These are phyloP conservation scores for Elsinoe fawcettii DNA, from an alignment of 2,329 filamentous ascomycete species.

Conservation along the genomic window DNA sequence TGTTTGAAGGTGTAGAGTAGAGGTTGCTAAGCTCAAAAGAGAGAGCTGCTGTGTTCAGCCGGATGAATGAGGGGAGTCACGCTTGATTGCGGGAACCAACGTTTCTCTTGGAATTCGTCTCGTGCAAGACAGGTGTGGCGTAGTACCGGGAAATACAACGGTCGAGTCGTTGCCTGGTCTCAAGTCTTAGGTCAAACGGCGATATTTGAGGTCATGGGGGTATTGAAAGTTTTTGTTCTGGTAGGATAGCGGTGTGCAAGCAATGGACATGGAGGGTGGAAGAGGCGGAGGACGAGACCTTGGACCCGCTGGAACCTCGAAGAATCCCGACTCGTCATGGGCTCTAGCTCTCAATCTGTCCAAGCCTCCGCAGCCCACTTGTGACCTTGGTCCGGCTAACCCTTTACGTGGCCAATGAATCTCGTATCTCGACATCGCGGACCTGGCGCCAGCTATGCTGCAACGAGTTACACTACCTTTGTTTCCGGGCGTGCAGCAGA, in stretches of 20 bases:
- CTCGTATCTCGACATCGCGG: background rate
- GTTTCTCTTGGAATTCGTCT: background rate
- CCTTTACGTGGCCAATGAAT: background rate
- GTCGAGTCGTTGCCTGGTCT: constrained; percentile 8
- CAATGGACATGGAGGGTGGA: background rate
- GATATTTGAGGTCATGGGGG: constrained; percentile 5
- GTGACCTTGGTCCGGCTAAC: background rate
- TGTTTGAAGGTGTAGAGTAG: background rate
- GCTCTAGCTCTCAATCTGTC: background rate
- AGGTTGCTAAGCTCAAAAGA: background rate
- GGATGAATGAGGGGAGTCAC: constrained; percentile 1
- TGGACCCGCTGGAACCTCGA: background rate
- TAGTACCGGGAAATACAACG: constrained; percentile 2
- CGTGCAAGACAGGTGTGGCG: constrained; percentile 2
- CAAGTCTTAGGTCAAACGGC: constrained; percentile 1
- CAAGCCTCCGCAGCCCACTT: background rate
- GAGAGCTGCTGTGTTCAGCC: background rate
- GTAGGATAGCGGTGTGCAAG: background rate
- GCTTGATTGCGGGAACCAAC: background rate
- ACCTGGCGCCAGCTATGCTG: background rate
- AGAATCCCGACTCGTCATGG: background rate
- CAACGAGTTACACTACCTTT: background rate
- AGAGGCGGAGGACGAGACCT: background rate
- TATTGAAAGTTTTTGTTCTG: background rate
- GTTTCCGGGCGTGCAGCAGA: background rate